Base-by-base conservation (phyloP, 116 monocot species). In the Zostera marina region DNA sequence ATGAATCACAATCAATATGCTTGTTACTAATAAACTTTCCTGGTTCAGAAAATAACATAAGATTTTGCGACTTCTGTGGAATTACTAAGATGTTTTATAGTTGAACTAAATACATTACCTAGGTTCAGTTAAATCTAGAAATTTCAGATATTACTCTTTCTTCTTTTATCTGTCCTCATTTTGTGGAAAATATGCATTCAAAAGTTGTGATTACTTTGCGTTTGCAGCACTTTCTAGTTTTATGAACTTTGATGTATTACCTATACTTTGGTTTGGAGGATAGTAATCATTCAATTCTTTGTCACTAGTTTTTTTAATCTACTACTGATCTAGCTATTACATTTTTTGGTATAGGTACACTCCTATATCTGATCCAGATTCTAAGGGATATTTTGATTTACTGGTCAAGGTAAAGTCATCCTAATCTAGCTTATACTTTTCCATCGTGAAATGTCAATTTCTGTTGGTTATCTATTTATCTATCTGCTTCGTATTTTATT, bases 341-440 rank as follows among this genome's bases (percentile, higher is more conserved):
- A 7, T 5, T 58, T 4, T 58, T 58, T 41, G 41, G 9, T 41
- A 13, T 41, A 93, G 88, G 81, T 93, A 94, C 57, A 94, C 93
- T 59, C 88, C 93, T 24, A 81, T 94, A 70, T 88, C 93, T 42
- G 84, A 88, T 59, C 84, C 88, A 26, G 93, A 94, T 32, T 84
- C 88, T 6, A 87, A 81, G 59, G 93, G 93, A 52, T 88, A 84
- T 52, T 94, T 94, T 73, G 93, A 94, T 73, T 69, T 94, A 58
- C 51, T 94, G 44, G 82, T 94, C 70, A 94, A 94, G 93, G 93
- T 93, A 74, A 11, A 32, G 32, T 32, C 32, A 32, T 32, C 32
- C 32, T 14, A 2, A 49, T 49, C 6, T 19, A 5, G 49, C 16
- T 9, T 14, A 20, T 49, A 17, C 15, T 11, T 20, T 1, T 7